Conservation (phyloP, 2,329 filamentous ascomycete species). For the Aulographum hederae region DNA sequence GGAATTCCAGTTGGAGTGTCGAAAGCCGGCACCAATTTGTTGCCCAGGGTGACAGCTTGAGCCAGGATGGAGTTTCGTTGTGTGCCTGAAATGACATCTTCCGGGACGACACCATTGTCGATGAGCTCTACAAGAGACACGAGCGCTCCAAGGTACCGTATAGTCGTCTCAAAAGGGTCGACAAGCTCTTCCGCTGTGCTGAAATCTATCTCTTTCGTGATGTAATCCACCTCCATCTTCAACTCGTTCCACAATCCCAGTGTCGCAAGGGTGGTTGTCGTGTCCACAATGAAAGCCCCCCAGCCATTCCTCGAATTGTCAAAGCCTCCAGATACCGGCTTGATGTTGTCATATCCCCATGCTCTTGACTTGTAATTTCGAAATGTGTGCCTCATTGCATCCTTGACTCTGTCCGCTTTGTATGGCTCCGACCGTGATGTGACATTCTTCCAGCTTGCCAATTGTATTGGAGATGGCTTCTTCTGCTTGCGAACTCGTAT, state of each 20-base stretch:
- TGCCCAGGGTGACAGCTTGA: slow-evolving; percentile 18
- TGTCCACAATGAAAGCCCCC: slow-evolving; percentile 24
- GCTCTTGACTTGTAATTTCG: slow-evolving; percentile 19
- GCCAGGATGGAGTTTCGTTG: slow-evolving; percentile 16
- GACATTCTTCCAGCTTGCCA: slow-evolving; percentile 15
- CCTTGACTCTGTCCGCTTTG: slow-evolving; percentile 15
- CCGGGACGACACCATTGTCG: slow-evolving; percentile 20
- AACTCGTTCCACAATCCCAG: slow-evolving; percentile 26
- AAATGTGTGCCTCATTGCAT: slow-evolving; percentile 22
- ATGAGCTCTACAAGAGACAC: slow-evolving; percentile 21
- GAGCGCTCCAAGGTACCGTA: slow-evolving; percentile 20
- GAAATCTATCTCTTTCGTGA: slow-evolving; percentile 18
- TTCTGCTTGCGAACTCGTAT: neutral
- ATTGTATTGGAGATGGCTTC: slow-evolving; percentile 15
- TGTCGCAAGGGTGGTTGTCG: slow-evolving; percentile 19
- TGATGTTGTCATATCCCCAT: slow-evolving; percentile 22
- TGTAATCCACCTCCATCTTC: slow-evolving; percentile 17
- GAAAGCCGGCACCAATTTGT: slow-evolving; percentile 20
- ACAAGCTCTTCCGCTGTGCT: slow-evolving; percentile 15
- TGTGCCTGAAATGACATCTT: slow-evolving; percentile 12
- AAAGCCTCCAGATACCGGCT: slow-evolving; percentile 18
- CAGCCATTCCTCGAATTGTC: slow-evolving; percentile 20
- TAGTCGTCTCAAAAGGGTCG: slow-evolving; percentile 24
- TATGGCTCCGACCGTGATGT: slow-evolving; percentile 15
- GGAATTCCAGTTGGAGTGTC: slow-evolving; percentile 23